phyloP scores from a whole-genome alignment of 768 basidiomycete species.

The Chalciporus chontae region DNA sequence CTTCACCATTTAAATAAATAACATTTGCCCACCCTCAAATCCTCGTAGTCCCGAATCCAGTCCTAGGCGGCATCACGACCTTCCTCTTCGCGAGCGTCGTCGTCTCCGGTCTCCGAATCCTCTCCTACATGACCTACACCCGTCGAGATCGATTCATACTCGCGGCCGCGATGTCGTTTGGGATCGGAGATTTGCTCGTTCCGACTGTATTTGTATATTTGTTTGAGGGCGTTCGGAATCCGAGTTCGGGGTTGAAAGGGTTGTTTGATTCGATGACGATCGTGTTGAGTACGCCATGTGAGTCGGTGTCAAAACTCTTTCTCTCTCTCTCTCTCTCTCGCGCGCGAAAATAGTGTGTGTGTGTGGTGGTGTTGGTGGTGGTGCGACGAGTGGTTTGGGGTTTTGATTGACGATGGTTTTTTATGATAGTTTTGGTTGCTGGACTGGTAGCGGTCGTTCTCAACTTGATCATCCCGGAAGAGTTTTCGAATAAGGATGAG shows the following conservation, averaged over 20 bases:
- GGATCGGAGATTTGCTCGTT: conserved; percentile 68
- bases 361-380: no score
- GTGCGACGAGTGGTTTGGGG: no score
- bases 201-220: conserved; percentile 63
- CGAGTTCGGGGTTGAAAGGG: conserved; percentile 56
- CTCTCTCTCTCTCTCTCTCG: no score
- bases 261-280: conserved; percentile 79
- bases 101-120: conserved; percentile 66
- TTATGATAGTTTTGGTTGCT: conserved; percentile 45
- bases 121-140: conserved; percentile 56
- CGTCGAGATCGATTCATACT: conserved; percentile 69
- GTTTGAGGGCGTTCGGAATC: conserved; percentile 57
- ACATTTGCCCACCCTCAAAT: not conserved
- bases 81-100: conserved; percentile 80
- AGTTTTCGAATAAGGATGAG: conserved; percentile 4
- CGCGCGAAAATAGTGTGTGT: no score
- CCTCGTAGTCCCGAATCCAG: conserved; percentile 63
- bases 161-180: conserved; percentile 64
- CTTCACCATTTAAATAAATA: no score
- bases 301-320: no score
- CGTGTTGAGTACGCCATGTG: conserved; percentile 77
- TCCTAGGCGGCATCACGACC: conserved; percentile 82
- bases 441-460: conserved; percentile 58
- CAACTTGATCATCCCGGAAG: conserved; percentile 52
- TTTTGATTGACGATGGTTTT: not conserved